Conservation (phyloP, 257 asterid species). For the Haberlea rhodopensis region DNA sequence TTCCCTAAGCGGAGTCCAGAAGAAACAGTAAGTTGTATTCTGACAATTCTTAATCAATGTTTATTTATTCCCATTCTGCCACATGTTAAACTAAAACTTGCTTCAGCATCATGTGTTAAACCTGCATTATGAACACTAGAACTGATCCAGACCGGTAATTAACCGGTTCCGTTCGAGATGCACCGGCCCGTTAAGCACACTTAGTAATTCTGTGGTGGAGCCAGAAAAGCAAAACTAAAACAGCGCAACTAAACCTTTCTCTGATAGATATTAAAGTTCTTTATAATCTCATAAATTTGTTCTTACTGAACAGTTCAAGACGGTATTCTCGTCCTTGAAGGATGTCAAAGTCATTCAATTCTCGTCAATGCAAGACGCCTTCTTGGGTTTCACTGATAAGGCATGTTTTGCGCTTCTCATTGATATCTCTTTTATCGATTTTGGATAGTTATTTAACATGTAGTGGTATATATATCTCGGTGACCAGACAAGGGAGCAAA, state of each 20-base stretch:
- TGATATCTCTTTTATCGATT: background rate
- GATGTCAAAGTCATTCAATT: constrained; percentile 86
- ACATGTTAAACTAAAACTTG: no score
- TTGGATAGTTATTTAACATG: background rate
- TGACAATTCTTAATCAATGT: background rate
- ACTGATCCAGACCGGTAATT: no score
- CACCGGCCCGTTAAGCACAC: no score
- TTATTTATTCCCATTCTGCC: constrained; percentile 1
- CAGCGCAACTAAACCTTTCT: no score
- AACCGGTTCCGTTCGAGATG: no score
- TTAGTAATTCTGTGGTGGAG: background rate
- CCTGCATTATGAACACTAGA: no score
- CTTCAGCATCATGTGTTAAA: no score
- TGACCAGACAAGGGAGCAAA: constrained; percentile 66
- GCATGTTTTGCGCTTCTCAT: constrained; percentile 35
- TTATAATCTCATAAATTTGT: constrained; percentile 7
- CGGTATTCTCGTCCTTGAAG: constrained; percentile 67
- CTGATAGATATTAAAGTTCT: no score
- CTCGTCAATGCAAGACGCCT: constrained; percentile 89
- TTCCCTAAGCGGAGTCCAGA: constrained; percentile 80
- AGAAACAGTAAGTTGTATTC: constrained; percentile 57
- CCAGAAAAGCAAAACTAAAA: background rate
- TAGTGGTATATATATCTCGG: constrained; percentile 1
- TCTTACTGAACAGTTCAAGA: constrained; percentile 59
- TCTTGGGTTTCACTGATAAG: constrained; percentile 83